Evolutionary conservation across 2,329 filamentous ascomycete species (phyloP).

Genomic region (Trichoderma harzianum): DNA sequence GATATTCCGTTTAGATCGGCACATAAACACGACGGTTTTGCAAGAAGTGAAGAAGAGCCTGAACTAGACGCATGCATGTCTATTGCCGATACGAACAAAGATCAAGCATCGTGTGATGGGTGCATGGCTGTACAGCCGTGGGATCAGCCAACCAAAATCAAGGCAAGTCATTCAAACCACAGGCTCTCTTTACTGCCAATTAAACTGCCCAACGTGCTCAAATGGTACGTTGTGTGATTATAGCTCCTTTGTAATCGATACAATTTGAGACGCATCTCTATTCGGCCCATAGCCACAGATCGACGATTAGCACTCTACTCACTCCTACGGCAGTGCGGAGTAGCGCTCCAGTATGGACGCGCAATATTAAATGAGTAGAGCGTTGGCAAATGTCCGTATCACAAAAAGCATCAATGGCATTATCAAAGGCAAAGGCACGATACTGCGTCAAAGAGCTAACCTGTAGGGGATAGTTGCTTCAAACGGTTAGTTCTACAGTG

Average conservation of each 20-base stretch:
- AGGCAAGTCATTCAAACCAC: neutral
- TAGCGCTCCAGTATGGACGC: neutral
- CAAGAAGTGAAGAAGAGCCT: neutral
- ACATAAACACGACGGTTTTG: neutral
- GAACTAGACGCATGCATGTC: neutral
- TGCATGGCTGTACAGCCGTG: neutral
- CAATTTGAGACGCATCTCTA: neutral
- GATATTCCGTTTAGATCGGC: neutral
- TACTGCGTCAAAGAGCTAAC: neutral
- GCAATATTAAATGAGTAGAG: neutral
- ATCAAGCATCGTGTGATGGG: neutral
- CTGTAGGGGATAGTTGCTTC: neutral
- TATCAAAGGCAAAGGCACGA: neutral
- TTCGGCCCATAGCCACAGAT: neutral
- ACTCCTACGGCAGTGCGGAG: neutral
- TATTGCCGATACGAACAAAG: conserved; percentile 9
- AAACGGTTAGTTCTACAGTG: neutral
- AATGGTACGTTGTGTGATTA: neutral
- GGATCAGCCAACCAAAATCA: neutral
- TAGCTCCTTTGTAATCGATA: neutral
- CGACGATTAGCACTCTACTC: neutral
- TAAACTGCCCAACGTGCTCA: neutral
- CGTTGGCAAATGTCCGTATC: neutral
- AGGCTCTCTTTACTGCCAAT: neutral
- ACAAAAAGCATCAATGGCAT: neutral